A percentile compares a stretch with the other conserved stretches of the same genome.
Conservation (phyloP, 106 monocot genomes). For the Ottelia alismoides region DNA sequence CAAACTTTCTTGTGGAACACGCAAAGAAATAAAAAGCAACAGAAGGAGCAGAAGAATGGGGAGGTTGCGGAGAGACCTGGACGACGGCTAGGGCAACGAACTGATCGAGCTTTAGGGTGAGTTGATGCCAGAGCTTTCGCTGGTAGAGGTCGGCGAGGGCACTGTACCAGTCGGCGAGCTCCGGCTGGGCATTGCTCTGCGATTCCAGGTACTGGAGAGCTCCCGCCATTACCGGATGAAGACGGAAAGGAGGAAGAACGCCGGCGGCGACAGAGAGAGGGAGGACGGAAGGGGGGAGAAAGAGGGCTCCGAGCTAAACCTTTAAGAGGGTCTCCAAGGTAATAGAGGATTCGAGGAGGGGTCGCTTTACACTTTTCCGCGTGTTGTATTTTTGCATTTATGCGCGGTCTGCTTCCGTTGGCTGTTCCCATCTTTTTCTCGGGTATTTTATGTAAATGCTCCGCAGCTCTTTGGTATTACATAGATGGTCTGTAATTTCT, state of each 20-base stretch:
- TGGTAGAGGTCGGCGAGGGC: constrained; percentile 66
- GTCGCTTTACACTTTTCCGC: no score
- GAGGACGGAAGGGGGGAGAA: background rate
- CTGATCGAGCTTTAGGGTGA: constrained; percentile 89
- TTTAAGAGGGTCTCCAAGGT: background rate
- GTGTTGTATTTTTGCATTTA: no score
- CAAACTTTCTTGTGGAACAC: background rate
- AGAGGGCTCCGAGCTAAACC: background rate
- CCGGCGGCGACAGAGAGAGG: background rate
- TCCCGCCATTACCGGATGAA: constrained; percentile 18
- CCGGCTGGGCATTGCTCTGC: constrained; percentile 57
- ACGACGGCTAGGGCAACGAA: constrained; percentile 70
- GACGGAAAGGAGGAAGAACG: no score
- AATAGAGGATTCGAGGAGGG: no score
- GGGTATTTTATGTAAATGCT: no score
- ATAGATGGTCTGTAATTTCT: no score
- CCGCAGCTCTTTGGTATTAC: no score
- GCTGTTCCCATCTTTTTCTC: no score
- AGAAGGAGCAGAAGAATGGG: no score
- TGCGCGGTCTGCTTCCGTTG: no score
- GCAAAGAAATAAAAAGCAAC: background rate
- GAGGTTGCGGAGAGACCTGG: constrained; percentile 31
- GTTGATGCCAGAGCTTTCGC: constrained; percentile 87
- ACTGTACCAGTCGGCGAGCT: constrained; percentile 83
- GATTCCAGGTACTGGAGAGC: constrained; percentile 76